These are phyloP conservation scores for Nematocida ironsii DNA, from an alignment of 371 early-diverging fungal species.

Conservation along the genomic window DNA sequence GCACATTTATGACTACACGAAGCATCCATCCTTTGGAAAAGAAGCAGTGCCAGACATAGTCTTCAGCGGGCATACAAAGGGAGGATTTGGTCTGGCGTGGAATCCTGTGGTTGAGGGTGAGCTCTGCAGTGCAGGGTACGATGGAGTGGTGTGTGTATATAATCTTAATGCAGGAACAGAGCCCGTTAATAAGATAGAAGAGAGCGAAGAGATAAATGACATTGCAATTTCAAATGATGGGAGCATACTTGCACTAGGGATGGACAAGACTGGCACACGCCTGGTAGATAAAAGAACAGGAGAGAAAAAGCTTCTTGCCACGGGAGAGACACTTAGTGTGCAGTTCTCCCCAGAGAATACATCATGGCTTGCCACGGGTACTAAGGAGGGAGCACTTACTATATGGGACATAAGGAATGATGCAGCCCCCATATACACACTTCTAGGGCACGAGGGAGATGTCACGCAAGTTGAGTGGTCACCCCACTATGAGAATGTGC, in stretches of 20 bases:
- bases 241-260: conserved; percentile 79
- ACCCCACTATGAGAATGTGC: conserved; percentile 80
- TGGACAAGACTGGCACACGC: conserved; percentile 71
- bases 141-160: conserved; percentile 80
- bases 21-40: conserved; percentile 76
- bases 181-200: conserved; percentile 66
- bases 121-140: conserved; percentile 78
- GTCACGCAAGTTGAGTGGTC: conserved; percentile 88
- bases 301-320: conserved; percentile 25
- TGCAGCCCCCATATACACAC: conserved; percentile 75
- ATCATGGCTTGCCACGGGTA: conserved; percentile 84
- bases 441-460: conserved; percentile 80
- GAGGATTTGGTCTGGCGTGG: conserved; percentile 80
- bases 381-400: conserved; percentile 82
- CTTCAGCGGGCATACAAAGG: conserved; percentile 81
- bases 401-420: conserved; percentile 93
- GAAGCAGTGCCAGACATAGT: conserved; percentile 79
- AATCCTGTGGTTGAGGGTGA: conserved; percentile 71
- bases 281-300: conserved; percentile 78
- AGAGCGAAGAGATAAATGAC: conserved; percentile 82
- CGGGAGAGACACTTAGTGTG: conserved; percentile 82
- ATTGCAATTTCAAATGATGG: conserved; percentile 91
- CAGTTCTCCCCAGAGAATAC: conserved; percentile 83
- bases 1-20: conserved; percentile 89
- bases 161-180: conserved; percentile 73